Evolutionary conservation across 805 yeast species (phyloP), one percentile per base, ranked within the genome.

Genomic region (Cyberlindnera maclurae): DNA sequence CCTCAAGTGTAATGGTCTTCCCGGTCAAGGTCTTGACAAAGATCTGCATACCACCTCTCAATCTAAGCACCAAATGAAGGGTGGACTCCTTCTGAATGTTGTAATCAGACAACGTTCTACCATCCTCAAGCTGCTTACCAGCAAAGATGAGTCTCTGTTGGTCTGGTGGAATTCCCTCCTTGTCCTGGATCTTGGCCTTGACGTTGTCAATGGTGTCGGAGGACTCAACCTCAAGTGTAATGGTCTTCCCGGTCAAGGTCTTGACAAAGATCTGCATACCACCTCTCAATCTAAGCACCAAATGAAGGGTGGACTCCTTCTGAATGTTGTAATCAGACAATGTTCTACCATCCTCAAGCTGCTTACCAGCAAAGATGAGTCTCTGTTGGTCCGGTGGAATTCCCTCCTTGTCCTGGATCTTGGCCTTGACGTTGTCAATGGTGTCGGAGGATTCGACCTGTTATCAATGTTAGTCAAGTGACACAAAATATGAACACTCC

Each of bases 121-220:
- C n/a, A n/a, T n/a, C n/a, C n/a, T n/a, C n/a, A n/a, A n/a, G n/a
- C n/a, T n/a, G n/a, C n/a, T n/a, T n/a, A n/a, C n/a, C n/a, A n/a
- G n/a, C n/a, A n/a, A n/a, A n/a, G n/a, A n/a, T n/a, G n/a, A 82
- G 66, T 71, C 95, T 79, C 70, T 87, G 95, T 71, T 90, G 97
- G 73, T 89, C 97, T 62, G 97, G 97, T 68, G 97, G 97, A 57
- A 89, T 89, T 65, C 97, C 97, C 71, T 89, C 97, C 79, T 89
- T 88, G 79, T 89, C 95, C 73, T 87, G 95, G 68, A 88, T 88
- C 81, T 88, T 88, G 13, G 89, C 73, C 70, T 85, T 87, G 61
- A 88, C 96, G 52, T 85, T 85, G 70, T 87, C 96, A 59, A 88
- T 86, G 43, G 96, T 86, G 72, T 87, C 96, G 34, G 95, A 84